phyloP scores from a whole-genome alignment of 495 filamentous ascomycete species.

The Penicillium soppii region DNA sequence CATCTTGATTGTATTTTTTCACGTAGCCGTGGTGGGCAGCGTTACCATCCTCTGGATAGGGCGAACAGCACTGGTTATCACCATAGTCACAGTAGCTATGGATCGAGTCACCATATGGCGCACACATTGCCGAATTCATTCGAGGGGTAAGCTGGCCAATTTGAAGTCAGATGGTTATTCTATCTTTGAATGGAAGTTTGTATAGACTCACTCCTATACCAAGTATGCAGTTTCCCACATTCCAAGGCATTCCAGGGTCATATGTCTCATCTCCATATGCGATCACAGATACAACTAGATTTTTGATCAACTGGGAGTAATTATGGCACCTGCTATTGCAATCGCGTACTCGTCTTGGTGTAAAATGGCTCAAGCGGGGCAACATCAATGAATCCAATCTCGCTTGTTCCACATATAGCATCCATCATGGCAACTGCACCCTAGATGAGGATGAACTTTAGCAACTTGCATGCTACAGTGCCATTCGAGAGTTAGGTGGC shows the following conservation, averaged over 20 bases:
- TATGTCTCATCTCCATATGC: conserved; percentile 30
- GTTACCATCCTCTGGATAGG: conserved; percentile 11
- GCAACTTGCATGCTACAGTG: not conserved
- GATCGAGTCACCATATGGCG: conserved; percentile 14
- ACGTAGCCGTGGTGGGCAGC: conserved; percentile 20
- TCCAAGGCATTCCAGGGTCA: conserved; percentile 19
- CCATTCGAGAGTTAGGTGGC: not conserved
- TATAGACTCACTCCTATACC: conserved; percentile 23
- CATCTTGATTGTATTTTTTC: conserved; percentile 20
- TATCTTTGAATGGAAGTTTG: not conserved
- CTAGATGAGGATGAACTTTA: conserved; percentile 5
- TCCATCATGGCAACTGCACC: conserved; percentile 29
- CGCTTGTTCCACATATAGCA: conserved; percentile 29
- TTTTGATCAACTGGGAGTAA: not conserved
- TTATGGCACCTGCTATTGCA: not conserved
- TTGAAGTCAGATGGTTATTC: not conserved
- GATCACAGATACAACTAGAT: conserved; percentile 22
- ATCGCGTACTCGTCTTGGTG: conserved; percentile 17
- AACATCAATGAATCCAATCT: conserved; percentile 16
- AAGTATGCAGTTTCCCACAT: conserved; percentile 23
- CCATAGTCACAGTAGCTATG: conserved; percentile 26
- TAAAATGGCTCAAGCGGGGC: conserved; percentile 16
- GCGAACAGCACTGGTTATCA: conserved; percentile 21
- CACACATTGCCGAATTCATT: conserved; percentile 22
- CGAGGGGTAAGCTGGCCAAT: conserved; percentile 22